Base-by-base conservation (phyloP, 805 yeast genomes). In the Wickerhamiella qilinensis region DNA sequence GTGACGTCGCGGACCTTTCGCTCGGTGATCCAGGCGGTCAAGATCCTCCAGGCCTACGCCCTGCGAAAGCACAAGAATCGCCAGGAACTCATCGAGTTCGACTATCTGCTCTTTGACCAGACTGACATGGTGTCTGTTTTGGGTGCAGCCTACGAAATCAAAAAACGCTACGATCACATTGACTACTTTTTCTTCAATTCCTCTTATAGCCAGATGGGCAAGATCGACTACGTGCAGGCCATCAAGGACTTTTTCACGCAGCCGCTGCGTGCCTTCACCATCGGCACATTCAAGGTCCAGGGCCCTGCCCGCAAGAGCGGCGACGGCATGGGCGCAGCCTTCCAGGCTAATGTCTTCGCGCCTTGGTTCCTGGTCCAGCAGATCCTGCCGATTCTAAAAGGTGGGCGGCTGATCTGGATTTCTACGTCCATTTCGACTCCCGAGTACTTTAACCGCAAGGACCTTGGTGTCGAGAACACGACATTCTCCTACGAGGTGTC, bases 301-400 rank as follows among this genome's bases (percentile, higher is more conserved):
- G 66, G 69, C 41, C 67, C 72, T 15, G 95, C 96, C 3, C 75
- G 77, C 20, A 73, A 69, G 51, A 73, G 94, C 1, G 38, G 17
- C 12, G 98, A 91, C 57, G 85, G 73, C 0, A 49, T 88, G 64
- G 96, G 97, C 1, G 61, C 80, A 22, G 84, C 85, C 3, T 91
- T 88, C 62, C 94, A 91, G 58, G 93, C 91, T 4, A 91, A 91
- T 54, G 94, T 88, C n/a, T 83, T 91, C 60, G 94, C 94, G 0
- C 97, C 97, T 2, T 86, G 81, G 61, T 91, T 76, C 56, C 61
- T 91, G 38, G 66, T 86, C 38, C 81, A 79, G 47, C 75, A 71
- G 45, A 59, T 88, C 17, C 56, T 65, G 30, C 72, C 72, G 2
- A 58, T 73, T 28, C 58, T 86, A n/a, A 32, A 21, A 3, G 76